Base-by-base conservation (phyloP, 345 rosid species). In the Arabidopsis suecica region DNA sequence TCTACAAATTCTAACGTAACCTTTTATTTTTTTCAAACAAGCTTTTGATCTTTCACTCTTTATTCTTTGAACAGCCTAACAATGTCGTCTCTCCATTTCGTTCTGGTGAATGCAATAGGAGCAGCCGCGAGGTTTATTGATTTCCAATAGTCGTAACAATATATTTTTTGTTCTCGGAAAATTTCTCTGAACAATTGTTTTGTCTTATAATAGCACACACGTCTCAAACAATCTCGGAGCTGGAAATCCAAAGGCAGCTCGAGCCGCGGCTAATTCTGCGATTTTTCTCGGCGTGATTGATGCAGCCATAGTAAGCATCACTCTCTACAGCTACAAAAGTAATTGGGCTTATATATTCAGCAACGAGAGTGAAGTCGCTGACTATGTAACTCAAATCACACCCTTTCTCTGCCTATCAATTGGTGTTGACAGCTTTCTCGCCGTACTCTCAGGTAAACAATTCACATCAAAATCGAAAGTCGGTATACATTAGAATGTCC, bases 181-280 rank as follows among this genome's bases (percentile, higher is more conserved):
- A 37, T 40, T 49, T 40, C 8, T 56, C 7, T 49, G 6, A 50
- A 28, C 28, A 11, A 6, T 22, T 32, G 28, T 12, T 12, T 18
- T 44, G 1, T 32, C 34, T 0, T 44, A 38, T 25, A 59, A 68
- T 38, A 86, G 90, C 81, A 81, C 83, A 25, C 72, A 86, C 30
- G 81, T 84, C 32, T 85, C 90, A 41, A 88, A 86, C 53, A 84
- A 82, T 72, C 48, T 82, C 53, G 88, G 90, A 47, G 86, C 86
- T 9, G 90, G 85, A 32, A 74, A 71, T 33, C 85, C 84, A 47
- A 65, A 60, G 45, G 81, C 77, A 45, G 91, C 89, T 61, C 69
- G 61, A 14, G 34, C 81, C 7, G 81, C 82, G 1, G 77, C 86
- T 14, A 37, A 64, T 6, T 78, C 77, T 9, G 75, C 69, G 1